These are phyloP conservation scores for Borovskyia barvae DNA, from an alignment of 208 protist species.

Conservation along the genomic window DNA sequence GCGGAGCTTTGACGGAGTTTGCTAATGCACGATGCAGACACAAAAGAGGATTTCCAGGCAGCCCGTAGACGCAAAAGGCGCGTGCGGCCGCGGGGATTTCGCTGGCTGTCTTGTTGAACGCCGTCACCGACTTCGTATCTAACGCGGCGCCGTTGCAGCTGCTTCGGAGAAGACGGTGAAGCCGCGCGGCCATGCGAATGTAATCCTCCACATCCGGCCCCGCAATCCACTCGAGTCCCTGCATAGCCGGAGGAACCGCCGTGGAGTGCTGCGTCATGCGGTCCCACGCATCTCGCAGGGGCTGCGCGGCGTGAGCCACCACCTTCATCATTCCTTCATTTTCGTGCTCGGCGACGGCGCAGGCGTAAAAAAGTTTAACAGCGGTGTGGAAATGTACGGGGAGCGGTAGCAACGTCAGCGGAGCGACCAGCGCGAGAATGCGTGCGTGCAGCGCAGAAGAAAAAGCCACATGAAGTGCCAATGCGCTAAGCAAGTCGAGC, in stretches of 20 bases:
- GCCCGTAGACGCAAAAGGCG: slow-evolving; percentile 25
- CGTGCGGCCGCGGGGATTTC: slow-evolving; percentile 15
- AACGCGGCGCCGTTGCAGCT: neutral
- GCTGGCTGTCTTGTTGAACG: slow-evolving; percentile 2
- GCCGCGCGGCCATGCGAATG: slow-evolving; percentile 1
- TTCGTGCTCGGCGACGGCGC: slow-evolving; percentile 6
- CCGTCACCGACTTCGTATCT: neutral
- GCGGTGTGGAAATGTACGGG: slow-evolving; percentile 27
- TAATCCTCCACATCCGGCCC: neutral
- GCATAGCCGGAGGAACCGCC: slow-evolving; percentile 5
- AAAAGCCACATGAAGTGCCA: slow-evolving; percentile 14
- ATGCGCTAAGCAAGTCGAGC: slow-evolving; percentile 20
- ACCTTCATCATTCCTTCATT: neutral
- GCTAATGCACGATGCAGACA: slow-evolving; percentile 7
- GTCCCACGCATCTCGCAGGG: slow-evolving; percentile 9
- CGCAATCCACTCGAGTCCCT: slow-evolving; percentile 11
- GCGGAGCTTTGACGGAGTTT: neutral
- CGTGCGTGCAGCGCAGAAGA: slow-evolving; percentile 10
- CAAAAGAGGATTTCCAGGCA: slow-evolving; percentile 23
- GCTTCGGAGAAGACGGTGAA: slow-evolving; percentile 9
- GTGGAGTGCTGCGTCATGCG: slow-evolving; percentile 2
- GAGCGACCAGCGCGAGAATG: slow-evolving; percentile 6
- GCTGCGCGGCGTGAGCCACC: neutral
- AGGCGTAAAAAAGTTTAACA: slow-evolving; percentile 19
- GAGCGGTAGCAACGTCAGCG: slow-evolving; percentile 11